Evolutionary conservation across 371 early-diverging fungal genomes (phyloP).

Genomic region (Apophysomyces ossiformis): DNA sequence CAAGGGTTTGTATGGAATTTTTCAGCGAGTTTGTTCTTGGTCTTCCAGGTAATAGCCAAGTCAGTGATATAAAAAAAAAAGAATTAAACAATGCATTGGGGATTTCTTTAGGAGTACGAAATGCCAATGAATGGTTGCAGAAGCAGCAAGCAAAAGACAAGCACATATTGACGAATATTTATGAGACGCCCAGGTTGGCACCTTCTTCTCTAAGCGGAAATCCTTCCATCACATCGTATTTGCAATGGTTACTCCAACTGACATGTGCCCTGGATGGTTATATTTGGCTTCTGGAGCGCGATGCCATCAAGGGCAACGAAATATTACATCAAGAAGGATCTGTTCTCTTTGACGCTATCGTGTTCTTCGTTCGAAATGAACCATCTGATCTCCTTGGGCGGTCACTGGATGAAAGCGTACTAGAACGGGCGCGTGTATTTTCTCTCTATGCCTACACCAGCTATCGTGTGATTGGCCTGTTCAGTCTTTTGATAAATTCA

Average conservation of each 20-base stretch:
- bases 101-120: slow-evolving; percentile 12
- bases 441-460: slow-evolving; percentile 28
- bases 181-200: slow-evolving; percentile 24
- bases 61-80: background rate
- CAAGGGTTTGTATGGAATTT: slow-evolving; percentile 62
- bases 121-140: slow-evolving; percentile 30
- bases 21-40: slow-evolving; percentile 41
- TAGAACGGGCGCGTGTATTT: slow-evolving; percentile 19
- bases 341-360: slow-evolving; percentile 16
- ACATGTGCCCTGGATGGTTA: slow-evolving; percentile 40
- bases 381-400: slow-evolving; percentile 17
- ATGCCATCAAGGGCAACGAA: slow-evolving; percentile 17
- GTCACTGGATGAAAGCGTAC: slow-evolving; percentile 1
- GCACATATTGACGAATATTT: slow-evolving; percentile 18
- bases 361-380: slow-evolving; percentile 19
- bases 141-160: slow-evolving; percentile 13
- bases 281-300: slow-evolving; percentile 44
- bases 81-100: background rate
- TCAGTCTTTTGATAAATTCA: slow-evolving; percentile 19
- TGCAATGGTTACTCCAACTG: slow-evolving; percentile 35
- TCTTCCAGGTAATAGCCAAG: slow-evolving; percentile 19
- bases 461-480: slow-evolving; percentile 26
- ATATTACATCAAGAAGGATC: slow-evolving; percentile 19
- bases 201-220: slow-evolving; percentile 5
- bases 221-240: slow-evolving; percentile 5